These are phyloP conservation scores for Suhomyces guaymorum DNA, from an alignment of 1,139 yeast genomes.

Conservation along the genomic window DNA sequence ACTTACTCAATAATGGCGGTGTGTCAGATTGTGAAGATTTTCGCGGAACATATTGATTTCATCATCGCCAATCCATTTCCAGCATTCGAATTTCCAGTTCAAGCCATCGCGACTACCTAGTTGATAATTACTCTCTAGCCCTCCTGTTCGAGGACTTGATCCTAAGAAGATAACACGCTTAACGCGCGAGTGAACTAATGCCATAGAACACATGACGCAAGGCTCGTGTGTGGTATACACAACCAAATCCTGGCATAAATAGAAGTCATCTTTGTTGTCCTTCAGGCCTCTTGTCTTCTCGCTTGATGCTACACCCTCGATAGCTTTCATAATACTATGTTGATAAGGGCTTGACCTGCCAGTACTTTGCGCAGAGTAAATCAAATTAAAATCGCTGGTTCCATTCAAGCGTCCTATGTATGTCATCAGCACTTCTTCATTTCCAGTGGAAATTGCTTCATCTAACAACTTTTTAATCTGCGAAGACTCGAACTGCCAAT, in stretches of 20 bases:
- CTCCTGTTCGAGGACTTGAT: constrained; percentile 37
- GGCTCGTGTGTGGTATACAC: constrained; percentile 95
- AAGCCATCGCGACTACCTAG: constrained; percentile 71
- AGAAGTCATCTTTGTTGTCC: constrained; percentile 25
- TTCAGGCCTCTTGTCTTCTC: constrained; percentile 40
- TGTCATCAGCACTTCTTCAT: constrained; percentile 19
- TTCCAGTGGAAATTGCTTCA: constrained; percentile 4
- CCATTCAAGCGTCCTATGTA: constrained; percentile 25
- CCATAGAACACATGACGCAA: constrained; percentile 97
- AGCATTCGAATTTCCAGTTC: constrained; percentile 80
- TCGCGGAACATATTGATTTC: constrained; percentile 1
- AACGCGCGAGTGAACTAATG: constrained; percentile 86
- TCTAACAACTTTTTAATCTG: constrained; percentile 40
- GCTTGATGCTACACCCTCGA: constrained; percentile 55
- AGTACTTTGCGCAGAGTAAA: constrained; percentile 25
- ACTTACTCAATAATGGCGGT: constrained; percentile 1
- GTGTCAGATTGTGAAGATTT: neutral
- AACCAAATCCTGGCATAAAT: constrained; percentile 73
- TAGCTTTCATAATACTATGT: constrained; percentile 77
- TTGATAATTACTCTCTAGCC: constrained; percentile 67
- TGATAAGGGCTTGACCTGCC: constrained; percentile 47
- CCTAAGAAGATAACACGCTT: constrained; percentile 64
- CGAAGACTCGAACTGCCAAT: constrained; percentile 42
- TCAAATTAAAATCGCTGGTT: constrained; percentile 17
- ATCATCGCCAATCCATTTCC: constrained; percentile 56